These are phyloP conservation scores for Eucalyptus shirleyi DNA, from an alignment of 345 rosid genomes.

Conservation along the genomic window DNA sequence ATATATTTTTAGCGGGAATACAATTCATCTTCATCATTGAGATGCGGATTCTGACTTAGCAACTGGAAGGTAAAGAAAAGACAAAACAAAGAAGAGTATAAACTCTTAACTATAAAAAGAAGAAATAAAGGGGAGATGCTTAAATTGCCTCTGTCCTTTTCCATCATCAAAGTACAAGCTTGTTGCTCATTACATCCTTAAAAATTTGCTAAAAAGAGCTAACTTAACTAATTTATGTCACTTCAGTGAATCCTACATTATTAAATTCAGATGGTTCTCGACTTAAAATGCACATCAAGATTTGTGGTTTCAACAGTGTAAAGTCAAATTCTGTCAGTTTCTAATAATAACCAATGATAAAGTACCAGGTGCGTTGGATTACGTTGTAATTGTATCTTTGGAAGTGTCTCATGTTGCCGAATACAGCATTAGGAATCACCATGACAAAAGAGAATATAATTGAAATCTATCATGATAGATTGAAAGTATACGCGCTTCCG, in stretches of 20 bases:
- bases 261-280: background rate
- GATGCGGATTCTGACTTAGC: background rate
- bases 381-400: background rate
- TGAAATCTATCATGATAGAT: background rate
- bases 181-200: background rate
- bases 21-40: background rate
- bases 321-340: background rate
- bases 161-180: background rate
- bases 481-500: background rate
- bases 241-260: background rate
- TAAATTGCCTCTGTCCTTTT: background rate
- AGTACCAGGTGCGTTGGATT: background rate
- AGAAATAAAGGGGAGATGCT: background rate
- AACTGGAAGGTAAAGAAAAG: background rate
- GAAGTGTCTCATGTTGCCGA: background rate
- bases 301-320: background rate
- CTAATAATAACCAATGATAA: background rate
- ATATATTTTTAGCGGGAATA: background rate
- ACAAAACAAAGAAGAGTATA: background rate
- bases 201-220: background rate
- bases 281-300: background rate
- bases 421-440: background rate
- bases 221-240: background rate
- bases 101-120: background rate
- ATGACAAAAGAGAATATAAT: background rate